These are phyloP conservation scores for Macadamia tetraphylla DNA, from an alignment of 164 flowering plant species.

Conservation along the genomic window DNA sequence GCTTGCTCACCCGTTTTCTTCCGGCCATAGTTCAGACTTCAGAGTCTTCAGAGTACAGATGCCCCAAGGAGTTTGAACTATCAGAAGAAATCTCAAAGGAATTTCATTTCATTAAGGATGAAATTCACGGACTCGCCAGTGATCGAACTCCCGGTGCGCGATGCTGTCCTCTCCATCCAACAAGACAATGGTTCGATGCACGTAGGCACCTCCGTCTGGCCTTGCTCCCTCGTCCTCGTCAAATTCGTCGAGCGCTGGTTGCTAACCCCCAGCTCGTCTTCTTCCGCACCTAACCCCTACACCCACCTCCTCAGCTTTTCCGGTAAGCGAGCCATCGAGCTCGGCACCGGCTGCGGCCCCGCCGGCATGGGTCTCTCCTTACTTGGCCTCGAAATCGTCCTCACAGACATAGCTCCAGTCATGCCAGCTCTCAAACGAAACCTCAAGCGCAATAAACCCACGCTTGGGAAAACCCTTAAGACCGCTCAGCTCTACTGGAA, in stretches of 20 bases:
- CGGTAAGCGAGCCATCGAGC: slow-evolving; percentile 61
- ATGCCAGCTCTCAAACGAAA: slow-evolving; percentile 88
- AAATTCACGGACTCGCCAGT: slow-evolving; percentile 83
- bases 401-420: slow-evolving; percentile 82
- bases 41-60: no score
- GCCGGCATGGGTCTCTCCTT: slow-evolving; percentile 82
- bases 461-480: slow-evolving; percentile 42
- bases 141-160: slow-evolving; percentile 50
- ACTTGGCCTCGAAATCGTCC: slow-evolving; percentile 68
- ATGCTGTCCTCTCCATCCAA: slow-evolving; percentile 51
- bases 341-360: slow-evolving; percentile 87
- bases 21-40: no score
- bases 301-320: slow-evolving; percentile 57
- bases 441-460: slow-evolving; percentile 70
- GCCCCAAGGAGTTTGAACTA: no score
- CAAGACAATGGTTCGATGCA: slow-evolving; percentile 92
- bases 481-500: slow-evolving; percentile 62
- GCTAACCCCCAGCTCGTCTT: slow-evolving; percentile 13
- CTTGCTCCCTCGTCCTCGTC: slow-evolving; percentile 88
- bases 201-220: slow-evolving; percentile 99
- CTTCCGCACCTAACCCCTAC: slow-evolving; percentile 51
- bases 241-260: slow-evolving; percentile 89
- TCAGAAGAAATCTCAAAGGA: not conserved
- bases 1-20: no score
- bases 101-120: slow-evolving; percentile 26